phyloP scores from a whole-genome alignment of 1,139 yeast genomes.

The Yamadazyma triangularis region DNA sequence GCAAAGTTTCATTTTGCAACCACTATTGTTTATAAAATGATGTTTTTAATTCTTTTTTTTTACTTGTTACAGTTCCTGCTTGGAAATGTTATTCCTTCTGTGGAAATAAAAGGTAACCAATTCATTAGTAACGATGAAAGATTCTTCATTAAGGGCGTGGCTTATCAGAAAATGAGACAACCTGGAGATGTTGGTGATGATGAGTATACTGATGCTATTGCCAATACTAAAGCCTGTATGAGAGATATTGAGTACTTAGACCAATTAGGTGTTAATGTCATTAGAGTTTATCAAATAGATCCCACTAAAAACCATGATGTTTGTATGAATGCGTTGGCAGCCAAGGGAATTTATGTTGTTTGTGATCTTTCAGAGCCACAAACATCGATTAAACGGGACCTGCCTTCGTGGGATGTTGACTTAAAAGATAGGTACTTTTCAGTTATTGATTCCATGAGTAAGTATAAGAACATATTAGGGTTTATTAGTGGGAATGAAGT shows the following conservation, averaged over 20 bases:
- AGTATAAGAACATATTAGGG: conserved; percentile 49
- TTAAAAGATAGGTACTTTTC: conserved; percentile 33
- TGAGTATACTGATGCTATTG: conserved; percentile 49
- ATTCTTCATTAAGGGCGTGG: conserved; percentile 55
- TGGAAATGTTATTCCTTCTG: no score
- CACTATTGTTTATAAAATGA: conserved; percentile 1
- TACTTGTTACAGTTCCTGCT: background rate
- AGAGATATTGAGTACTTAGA: conserved; percentile 47
- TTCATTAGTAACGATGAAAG: conserved; percentile 41
- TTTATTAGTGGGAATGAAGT: conserved; percentile 64
- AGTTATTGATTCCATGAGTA: conserved; percentile 48
- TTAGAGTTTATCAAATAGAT: conserved; percentile 53
- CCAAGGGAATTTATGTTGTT: conserved; percentile 53
- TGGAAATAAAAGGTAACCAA: conserved; percentile 43
- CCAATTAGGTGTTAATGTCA: conserved; percentile 47
- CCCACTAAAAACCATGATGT: conserved; percentile 47
- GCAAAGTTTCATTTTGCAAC: no score
- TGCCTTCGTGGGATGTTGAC: conserved; percentile 45
- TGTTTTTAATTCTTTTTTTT: background rate
- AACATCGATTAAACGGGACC: conserved; percentile 42
- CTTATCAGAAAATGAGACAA: conserved; percentile 48
- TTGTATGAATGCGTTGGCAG: conserved; percentile 51
- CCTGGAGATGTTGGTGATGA: conserved; percentile 22
- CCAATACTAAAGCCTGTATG: conserved; percentile 40
- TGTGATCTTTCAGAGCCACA: conserved; percentile 55